Conservation (phyloP, 2,329 filamentous ascomycete genomes). For the Metarhizium sp. region DNA sequence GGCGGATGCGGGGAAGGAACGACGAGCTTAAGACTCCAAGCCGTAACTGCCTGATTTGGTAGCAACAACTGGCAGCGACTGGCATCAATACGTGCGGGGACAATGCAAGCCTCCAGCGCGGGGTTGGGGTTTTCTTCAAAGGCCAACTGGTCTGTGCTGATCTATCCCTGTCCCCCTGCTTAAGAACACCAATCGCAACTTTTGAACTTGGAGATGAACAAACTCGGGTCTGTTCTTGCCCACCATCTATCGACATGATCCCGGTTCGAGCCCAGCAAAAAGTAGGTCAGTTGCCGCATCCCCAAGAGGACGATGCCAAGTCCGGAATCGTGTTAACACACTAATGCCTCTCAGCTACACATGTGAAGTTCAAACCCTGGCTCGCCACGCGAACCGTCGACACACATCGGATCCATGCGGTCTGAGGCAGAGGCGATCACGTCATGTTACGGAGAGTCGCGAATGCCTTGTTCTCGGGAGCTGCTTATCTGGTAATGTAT, state of each 20-base stretch:
- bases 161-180: background rate
- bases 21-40: background rate
- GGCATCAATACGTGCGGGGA: background rate
- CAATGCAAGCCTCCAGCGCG: background rate
- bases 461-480: too few relatives aligned
- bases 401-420: too few relatives aligned
- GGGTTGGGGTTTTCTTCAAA: background rate
- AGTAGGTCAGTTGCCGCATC: background rate
- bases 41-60: background rate
- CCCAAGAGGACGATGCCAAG: too few relatives aligned
- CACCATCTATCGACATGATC: background rate
- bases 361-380: too few relatives aligned
- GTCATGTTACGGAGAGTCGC: too few relatives aligned
- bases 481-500: too few relatives aligned
- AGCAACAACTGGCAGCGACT: background rate
- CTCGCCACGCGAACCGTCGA: too few relatives aligned
- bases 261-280: background rate
- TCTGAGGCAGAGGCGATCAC: too few relatives aligned
- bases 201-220: background rate
- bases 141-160: background rate
- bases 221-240: background rate
- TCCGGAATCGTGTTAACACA: too few relatives aligned
- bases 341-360: too few relatives aligned
- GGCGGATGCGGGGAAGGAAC: conserved; percentile 2
- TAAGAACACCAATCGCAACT: background rate